Conservation (phyloP, 495 filamentous ascomycete genomes). For the Cercophora newfieldiana region DNA sequence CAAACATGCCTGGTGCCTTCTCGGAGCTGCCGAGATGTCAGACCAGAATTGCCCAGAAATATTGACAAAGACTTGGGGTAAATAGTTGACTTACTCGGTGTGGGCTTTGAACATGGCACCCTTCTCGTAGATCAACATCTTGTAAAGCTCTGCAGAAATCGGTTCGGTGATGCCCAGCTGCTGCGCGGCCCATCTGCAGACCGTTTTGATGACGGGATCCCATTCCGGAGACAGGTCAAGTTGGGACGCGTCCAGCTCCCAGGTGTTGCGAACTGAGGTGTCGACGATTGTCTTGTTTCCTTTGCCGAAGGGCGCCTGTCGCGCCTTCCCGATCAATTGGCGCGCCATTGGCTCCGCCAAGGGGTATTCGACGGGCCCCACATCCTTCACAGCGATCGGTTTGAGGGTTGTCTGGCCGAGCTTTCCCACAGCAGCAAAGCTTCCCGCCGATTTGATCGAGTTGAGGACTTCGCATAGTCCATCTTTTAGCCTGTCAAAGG, state of each 20-base stretch:
- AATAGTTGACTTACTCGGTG: constrained; percentile 36
- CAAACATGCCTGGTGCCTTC: constrained; percentile 58
- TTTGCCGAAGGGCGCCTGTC: constrained; percentile 49
- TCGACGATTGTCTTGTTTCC: constrained; percentile 50
- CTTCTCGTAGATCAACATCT: constrained; percentile 57
- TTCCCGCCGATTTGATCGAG: constrained; percentile 10
- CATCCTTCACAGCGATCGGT: constrained; percentile 36
- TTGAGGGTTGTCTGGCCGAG: constrained; percentile 1
- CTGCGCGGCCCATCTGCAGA: constrained; percentile 25
- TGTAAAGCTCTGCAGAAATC: constrained; percentile 50
- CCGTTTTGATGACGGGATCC: constrained; percentile 24
- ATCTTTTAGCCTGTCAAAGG: neutral
- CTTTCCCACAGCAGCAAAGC: constrained; percentile 14
- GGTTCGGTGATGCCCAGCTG: constrained; percentile 37
- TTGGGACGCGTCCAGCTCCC: constrained; percentile 50
- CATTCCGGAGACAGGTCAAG: constrained; percentile 43
- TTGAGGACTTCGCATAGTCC: constrained; percentile 13
- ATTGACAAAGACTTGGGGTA: constrained; percentile 21
- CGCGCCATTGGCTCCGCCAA: constrained; percentile 42
- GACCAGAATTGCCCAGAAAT: too few species aligned
- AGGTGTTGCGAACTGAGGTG: constrained; percentile 48
- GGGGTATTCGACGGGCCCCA: constrained; percentile 45
- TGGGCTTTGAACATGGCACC: constrained; percentile 56
- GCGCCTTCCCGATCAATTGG: constrained; percentile 40
- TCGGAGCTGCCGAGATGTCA: constrained; percentile 39